Base-by-base conservation (phyloP, 352 stramenopile species). In the Phytopythium mirpurense region DNA sequence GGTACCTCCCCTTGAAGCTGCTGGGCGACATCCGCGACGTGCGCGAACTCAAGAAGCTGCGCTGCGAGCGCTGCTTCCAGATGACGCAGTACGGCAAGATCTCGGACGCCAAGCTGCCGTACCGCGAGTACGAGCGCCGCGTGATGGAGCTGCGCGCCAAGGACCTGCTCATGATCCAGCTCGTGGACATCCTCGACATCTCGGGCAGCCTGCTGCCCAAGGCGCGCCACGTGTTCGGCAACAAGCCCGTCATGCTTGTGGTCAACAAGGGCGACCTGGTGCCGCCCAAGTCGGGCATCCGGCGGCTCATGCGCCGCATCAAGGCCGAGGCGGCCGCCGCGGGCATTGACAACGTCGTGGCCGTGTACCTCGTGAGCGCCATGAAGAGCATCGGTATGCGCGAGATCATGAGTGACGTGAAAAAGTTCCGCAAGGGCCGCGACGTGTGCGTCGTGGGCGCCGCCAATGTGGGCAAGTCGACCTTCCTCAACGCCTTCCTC, bases 181-280 rank as follows among this genome's bases (percentile, higher is more conserved):
- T 97, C 9, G 82, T 96, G 32, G 90, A 97, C 63, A 92, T 97
- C 37, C 86, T 97, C 15, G 90, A 97, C 64, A 96, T 97, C 55
- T 78, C 83, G 0, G 88, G 87, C 23, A 95, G 80, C 64, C 49
- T 97, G 58, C 62, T 97, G 51, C 85, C 83, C 26, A 94, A 96
- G 54, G 71, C 83, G 46, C 72, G 80, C 26, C 71, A 95, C 61
- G 57, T 96, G 35, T 90, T 96, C 61, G 90, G 90, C 49, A 90
- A 92, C 38, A 96, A 96, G 51, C 84, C 83, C 2, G 83, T 96
- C 26, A 74, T 97, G 61, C 72, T 97, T 8, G 86, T 91, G 23
- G 85, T 95, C 15, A 97, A 97, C 60, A 97, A 97, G 57, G 82
- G 83, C 41, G 90, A 97, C 45, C 53, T 97, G 46, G 78, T 96